Conservation (phyloP, 148 eudicot species). For the Camellia lanceoleosa region DNA sequence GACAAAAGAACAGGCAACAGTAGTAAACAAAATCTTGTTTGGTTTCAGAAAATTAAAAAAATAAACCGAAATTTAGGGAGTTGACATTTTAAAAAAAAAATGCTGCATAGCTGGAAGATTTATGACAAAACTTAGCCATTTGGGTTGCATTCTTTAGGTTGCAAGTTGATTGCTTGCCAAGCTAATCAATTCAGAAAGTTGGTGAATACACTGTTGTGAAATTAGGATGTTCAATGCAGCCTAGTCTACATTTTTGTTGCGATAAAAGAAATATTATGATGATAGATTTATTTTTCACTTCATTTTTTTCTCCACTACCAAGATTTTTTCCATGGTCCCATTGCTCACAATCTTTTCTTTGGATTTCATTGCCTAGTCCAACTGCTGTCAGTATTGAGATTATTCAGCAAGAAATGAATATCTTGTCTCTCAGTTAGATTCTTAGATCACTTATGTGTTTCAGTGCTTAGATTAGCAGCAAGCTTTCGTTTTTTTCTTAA, state of each 20-base stretch:
- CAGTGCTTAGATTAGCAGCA: background rate
- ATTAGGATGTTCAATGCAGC: background rate
- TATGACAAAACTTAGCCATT: too few relatives aligned
- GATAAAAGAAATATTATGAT: background rate
- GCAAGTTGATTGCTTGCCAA: background rate
- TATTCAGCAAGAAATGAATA: background rate
- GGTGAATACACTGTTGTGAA: background rate
- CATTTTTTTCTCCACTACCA: background rate
- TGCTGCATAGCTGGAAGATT: constrained; percentile 8
- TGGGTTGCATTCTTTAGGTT: too few relatives aligned
- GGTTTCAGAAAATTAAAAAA: background rate
- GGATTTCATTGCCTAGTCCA: too few relatives aligned
- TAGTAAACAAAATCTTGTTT: background rate
- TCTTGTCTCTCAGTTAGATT: background rate
- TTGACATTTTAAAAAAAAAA: background rate
- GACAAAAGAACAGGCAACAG: constrained; percentile 1
- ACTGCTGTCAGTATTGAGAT: background rate
- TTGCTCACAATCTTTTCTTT: too few relatives aligned
- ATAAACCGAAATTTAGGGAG: background rate
- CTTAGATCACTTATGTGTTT: background rate
- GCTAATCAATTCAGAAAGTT: background rate
- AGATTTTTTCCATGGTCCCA: too few relatives aligned
- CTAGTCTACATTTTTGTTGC: background rate
- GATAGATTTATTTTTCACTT: background rate
- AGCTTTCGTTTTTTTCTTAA: background rate